Evolutionary conservation across 176 grass and related monocot genomes (phyloP).

Genomic region (Bolboschoenus planiculmis): DNA sequence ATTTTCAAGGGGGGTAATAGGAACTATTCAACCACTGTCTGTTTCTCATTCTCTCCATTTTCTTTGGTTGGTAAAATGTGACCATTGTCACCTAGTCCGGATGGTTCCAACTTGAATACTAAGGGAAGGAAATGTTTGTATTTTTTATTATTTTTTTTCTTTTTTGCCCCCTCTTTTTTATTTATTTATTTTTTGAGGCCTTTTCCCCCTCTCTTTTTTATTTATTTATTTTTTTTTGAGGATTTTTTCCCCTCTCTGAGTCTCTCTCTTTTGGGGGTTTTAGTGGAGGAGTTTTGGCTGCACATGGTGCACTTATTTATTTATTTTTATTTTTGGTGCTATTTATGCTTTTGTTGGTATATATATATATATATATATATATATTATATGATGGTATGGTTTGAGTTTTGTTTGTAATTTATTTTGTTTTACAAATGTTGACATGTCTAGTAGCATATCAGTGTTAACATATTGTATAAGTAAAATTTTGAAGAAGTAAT

Average conservation of each 20-base stretch:
- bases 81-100: background rate
- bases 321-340: background rate
- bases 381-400: background rate
- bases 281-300: background rate
- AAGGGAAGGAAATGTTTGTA: background rate
- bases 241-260: background rate
- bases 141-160: background rate
- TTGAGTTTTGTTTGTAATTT: too few relatives aligned
- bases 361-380: background rate
- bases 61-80: constrained; percentile 21
- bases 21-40: background rate
- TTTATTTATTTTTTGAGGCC: background rate
- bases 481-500: too few relatives aligned
- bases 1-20: background rate
- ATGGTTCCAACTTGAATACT: constrained; percentile 26
- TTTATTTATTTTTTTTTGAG: background rate
- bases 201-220: background rate
- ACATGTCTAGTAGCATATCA: too few relatives aligned
- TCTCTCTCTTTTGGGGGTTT: background rate
- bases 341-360: background rate
- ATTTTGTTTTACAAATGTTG: too few relatives aligned
- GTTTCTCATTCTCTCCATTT: background rate
- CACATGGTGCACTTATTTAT: background rate
- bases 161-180: too few relatives aligned
- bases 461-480: too few relatives aligned